Evolutionary conservation across 108 stramenopile genomes (phyloP), one percentile per base, ranked within the genome.

Genomic region (Nitzschia palea): DNA sequence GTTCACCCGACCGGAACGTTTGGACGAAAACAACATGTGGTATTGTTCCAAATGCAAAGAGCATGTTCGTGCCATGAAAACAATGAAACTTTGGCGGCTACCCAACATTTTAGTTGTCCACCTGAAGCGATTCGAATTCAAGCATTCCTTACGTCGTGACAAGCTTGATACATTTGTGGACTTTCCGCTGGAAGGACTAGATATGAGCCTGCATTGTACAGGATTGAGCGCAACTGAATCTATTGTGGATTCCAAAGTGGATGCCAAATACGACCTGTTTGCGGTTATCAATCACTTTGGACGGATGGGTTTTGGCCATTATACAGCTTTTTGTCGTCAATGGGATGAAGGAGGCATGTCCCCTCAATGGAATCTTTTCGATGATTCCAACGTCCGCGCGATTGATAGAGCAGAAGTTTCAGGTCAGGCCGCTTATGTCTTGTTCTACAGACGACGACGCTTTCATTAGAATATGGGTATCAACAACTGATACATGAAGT

Each of bases 251-350:
- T 81, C 85, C 50, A 26, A 55, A 9, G 68, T 89, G 27, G 89
- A 85, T 12, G 82, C 91, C 9, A 56, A 87, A 8, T 99, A 98
- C 70, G 98, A 99, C 72, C 70, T 97, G n/a, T 99, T 92, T 74
- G 98, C 90, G 5, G 96, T 97, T 4, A 80, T 89, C 9, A 95
- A 99, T 67, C 98, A 99, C 75, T 85, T 78, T n/a, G 98, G 98
- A 10, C 80, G 91, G 44, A 74, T 99, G 73, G 95, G 98, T n/a
- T 96, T 88, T 50, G 98, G 98, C 0, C 98, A 99, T 60, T 99
- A 99, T 71, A 97, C 95, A 37, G 96, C 98, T 1, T 88, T 73
- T 62, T 91, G 91, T 31, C 79, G 95, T 55, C 67, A 80, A 34
- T 86, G 80, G 76, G 73, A 87, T 47, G 91, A 89, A 70, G 55